Evolutionary conservation across 805 yeast genomes (phyloP), one percentile per base, ranked within the genome.

Genomic region (Brettanomyces custersianus): DNA sequence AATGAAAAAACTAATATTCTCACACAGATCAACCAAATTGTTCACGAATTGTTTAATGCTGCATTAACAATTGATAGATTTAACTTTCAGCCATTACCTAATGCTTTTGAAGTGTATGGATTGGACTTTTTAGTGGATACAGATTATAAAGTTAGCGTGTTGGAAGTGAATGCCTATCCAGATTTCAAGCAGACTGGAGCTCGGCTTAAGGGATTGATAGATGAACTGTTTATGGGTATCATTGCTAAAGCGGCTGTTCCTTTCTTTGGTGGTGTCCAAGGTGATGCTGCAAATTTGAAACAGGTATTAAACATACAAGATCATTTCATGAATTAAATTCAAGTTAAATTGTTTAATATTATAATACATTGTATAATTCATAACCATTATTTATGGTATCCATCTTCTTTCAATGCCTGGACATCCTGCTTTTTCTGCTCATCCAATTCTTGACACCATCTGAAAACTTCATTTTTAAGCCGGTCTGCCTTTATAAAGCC

Each of bases 151-250:
- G 90, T 82, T 3, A 67, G 65, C 31, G 52, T 92, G 20, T 60
- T 90, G 29, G 97, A 92, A 56, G 84, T 87, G 31, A 92, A 92
- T 51, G 80, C 97, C 12, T 92, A 80, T 52, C 98, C 98, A 1
- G 98, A 92, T 54, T 92, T 92, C 62, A 87, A 86, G 51, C 98
- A 92, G 59, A 92, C 97, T 0, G 98, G 98, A 13, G 72, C 63
- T 12, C 80, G 71, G 6, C 63, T 90, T 47, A 82, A 80, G 50
- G 63, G 47, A 2, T 49, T 86, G 17, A 82, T 92, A 21, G 66
- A 68, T 43, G 80, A 70, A 24, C 62, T 88, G 30, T 82, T 88
- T 48, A 76, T 70, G 20, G 68, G 68, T 9, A 72, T 76, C 0
- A 72, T 74, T 1, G 48, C 56, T 4, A 54, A 59, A 7, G 36